Percentiles rank a stretch among this genome's conserved stretches.
These are phyloP conservation scores for Symbiodinium natans DNA, from an alignment of 73 alveolate genomes.

Conservation along the genomic window DNA sequence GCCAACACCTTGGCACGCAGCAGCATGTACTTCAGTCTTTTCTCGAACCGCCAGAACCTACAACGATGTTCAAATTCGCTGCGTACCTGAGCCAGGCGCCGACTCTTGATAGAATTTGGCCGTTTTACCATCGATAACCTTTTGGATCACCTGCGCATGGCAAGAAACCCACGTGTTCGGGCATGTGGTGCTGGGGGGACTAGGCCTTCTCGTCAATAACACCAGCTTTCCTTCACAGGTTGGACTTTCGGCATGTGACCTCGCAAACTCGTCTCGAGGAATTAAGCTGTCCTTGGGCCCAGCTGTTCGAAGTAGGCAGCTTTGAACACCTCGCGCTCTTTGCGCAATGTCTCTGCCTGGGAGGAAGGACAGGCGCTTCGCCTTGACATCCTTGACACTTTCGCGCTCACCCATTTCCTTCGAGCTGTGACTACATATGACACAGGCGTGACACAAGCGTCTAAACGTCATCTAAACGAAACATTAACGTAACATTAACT, in stretches of 20 bases:
- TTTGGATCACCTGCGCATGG: constrained; percentile 21
- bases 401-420: no score
- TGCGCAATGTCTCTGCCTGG: constrained; percentile 89
- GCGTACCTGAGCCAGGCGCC: background rate
- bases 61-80: background rate
- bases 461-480: no score
- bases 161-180: no score
- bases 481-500: no score
- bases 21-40: background rate
- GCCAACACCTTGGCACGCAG: constrained; percentile 19
- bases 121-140: constrained; percentile 74
- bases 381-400: no score
- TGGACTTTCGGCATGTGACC: no score
- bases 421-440: no score
- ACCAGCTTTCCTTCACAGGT: background rate
- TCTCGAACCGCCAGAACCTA: background rate
- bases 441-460: no score
- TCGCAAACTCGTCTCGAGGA: no score
- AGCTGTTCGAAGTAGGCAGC: constrained; percentile 72
- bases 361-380: background rate
- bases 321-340: constrained; percentile 86
- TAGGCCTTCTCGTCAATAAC: background rate
- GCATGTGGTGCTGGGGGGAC: no score
- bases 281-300: constrained; percentile 25
- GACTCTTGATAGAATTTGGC: constrained; percentile 45